Evolutionary conservation across 208 protist genomes (phyloP).

Genomic region (Spongospora subterranea): DNA sequence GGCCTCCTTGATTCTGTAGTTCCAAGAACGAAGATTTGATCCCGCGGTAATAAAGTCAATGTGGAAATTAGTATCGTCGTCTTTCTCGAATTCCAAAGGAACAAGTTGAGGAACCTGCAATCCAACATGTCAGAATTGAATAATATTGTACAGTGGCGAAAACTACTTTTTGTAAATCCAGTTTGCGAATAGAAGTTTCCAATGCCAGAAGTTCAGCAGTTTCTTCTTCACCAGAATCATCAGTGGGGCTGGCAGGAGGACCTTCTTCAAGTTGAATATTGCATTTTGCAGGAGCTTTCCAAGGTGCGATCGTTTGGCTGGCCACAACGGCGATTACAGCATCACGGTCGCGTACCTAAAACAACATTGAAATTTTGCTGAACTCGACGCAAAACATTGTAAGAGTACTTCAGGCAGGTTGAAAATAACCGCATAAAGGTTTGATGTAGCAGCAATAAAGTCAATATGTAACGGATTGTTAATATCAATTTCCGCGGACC

Average conservation of each 20-base stretch:
- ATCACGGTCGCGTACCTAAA: constrained; percentile 14
- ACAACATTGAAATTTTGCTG: neutral
- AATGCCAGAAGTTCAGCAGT: neutral
- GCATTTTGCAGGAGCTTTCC: neutral
- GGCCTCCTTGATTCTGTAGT: constrained; percentile 71
- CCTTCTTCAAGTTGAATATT: neutral
- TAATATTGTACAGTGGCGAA: neutral
- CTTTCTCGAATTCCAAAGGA: constrained; percentile 75
- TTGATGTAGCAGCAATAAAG: constrained; percentile 60
- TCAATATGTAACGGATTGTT: constrained; percentile 31
- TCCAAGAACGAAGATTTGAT: constrained; percentile 76
- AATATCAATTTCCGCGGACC: constrained; percentile 33
- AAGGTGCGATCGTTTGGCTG: neutral
- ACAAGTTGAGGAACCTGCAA: constrained; percentile 65
- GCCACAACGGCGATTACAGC: neutral
- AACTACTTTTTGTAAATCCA: constrained; percentile 4
- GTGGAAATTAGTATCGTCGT: constrained; percentile 81
- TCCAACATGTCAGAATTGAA: neutral
- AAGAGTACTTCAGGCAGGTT: constrained; percentile 7
- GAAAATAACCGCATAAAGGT: constrained; percentile 58
- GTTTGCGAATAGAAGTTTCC: neutral
- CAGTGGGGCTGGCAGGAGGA: neutral
- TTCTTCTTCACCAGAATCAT: constrained; percentile 21
- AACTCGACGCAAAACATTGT: neutral
- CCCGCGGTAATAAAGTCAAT: constrained; percentile 74